Conservation (phyloP, 352 stramenopile species). For the Globisporangium cystogenes region DNA sequence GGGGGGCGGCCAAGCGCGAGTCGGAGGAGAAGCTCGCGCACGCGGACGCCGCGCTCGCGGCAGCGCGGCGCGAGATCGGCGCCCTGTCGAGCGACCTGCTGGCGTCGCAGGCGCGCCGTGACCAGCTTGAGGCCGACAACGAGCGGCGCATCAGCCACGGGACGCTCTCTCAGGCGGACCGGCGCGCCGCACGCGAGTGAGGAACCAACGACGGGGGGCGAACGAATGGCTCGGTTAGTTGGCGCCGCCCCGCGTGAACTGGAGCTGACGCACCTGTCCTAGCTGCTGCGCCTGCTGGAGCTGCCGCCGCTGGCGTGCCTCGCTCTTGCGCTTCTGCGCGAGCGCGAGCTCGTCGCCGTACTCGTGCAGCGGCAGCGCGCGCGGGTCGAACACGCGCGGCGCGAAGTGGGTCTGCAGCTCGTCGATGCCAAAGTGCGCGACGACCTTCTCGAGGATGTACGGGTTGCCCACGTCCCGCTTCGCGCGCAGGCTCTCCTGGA, state of each 20-base stretch:
- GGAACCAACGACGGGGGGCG: no score
- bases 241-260: constrained; percentile 10
- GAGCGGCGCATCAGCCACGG: constrained; percentile 4
- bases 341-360: constrained; percentile 57
- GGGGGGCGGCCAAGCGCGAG: constrained; percentile 46
- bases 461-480: constrained; percentile 87
- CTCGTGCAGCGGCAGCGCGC: constrained; percentile 62
- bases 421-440: constrained; percentile 84
- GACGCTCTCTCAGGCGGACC: not conserved
- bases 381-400: constrained; percentile 59
- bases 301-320: constrained; percentile 32
- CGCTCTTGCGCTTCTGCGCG: constrained; percentile 51
- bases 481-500: constrained; percentile 62
- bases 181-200: not conserved
- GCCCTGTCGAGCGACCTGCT: constrained; percentile 10
- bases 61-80: constrained; percentile 14
- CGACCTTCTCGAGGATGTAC: constrained; percentile 83
- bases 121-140: constrained; percentile 9
- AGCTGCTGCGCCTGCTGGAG: constrained; percentile 10
- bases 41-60: constrained; percentile 22
- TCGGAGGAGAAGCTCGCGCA: constrained; percentile 30
- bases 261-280: constrained; percentile 22
- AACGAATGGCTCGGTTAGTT: constrained; percentile 1
- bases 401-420: constrained; percentile 73
- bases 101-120: constrained; percentile 1